These are phyloP conservation scores for Sporodiniella umbellata DNA, from an alignment of 371 early-diverging fungal species.

Conservation along the genomic window DNA sequence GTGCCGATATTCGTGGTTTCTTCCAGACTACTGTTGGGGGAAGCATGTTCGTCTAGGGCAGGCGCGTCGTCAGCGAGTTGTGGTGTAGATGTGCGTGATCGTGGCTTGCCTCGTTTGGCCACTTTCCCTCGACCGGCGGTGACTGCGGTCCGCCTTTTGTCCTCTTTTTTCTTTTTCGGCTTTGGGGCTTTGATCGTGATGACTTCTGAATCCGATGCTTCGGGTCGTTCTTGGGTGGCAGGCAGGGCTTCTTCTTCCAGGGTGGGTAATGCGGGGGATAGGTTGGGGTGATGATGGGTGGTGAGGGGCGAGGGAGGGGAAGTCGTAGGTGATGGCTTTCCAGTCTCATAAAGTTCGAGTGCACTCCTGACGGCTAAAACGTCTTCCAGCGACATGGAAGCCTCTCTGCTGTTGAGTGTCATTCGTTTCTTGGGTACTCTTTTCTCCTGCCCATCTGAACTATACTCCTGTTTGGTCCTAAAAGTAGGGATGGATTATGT, in stretches of 20 bases:
- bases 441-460: constrained; percentile 16
- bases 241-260: not conserved
- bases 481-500: too few relatives aligned
- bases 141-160: constrained; percentile 1
- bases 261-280: too few relatives aligned
- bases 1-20: constrained; percentile 5
- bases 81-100: constrained; percentile 34
- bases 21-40: not conserved
- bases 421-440: constrained; percentile 53
- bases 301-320: too few relatives aligned
- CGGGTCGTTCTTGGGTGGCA: constrained; percentile 1
- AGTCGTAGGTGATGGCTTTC: not conserved
- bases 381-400: constrained; percentile 54
- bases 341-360: constrained; percentile 22
- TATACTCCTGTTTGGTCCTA: constrained; percentile 21
- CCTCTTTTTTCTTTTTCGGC: not conserved
- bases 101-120: constrained; percentile 12
- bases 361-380: constrained; percentile 43
- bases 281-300: too few relatives aligned
- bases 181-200: not conserved
- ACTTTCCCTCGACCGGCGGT: not conserved
- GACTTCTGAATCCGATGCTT: constrained; percentile 2
- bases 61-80: constrained; percentile 15
- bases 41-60: constrained; percentile 3
- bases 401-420: constrained; percentile 59